Evolutionary conservation across 2,329 filamentous ascomycete species (phyloP), one percentile per base, ranked within the genome.

Genomic region (Microdochium nivale): DNA sequence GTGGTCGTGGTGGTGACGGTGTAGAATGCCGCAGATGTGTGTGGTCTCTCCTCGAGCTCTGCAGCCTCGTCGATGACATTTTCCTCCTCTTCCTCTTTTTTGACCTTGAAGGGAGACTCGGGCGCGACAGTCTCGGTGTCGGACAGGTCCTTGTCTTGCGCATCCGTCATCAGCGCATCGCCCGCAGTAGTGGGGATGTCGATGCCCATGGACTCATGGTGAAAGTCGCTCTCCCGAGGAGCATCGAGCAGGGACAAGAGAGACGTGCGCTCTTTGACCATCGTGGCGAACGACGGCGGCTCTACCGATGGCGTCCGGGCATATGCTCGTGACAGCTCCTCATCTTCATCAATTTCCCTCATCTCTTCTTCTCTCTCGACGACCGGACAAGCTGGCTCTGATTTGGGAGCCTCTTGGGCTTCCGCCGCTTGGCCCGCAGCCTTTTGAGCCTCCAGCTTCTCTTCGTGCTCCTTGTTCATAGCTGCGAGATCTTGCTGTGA

Each of bases 251-350:
- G 75, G 2, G 81, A 85, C 16, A 81, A 70, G 3, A 85, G 72
- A 2, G 81, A 85, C 5, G 75, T 77, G 44, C 80, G 77, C 58
- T 76, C 70, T 54, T 80, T 73, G 4, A 70, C 67, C 14, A 78
- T 62, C 21, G 81, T 61, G 40, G 81, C 81, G 60, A 77, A 78
- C n/a, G 78, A 66, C 1, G 82, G 81, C 21, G 80, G 81, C 14
- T 85, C 81, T 40, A 80, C 75, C 0, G 81, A 84, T 13, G 81
- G 81, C 2, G 81, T 83, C 54, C 80, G 73, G 13, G 80, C 75
- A 62, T 76, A 83, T 56, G 69, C 68, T 25, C 69, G 62, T 30
- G 64, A 65, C 33, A 59, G 58, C 25, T 67, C 64, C 3, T 65
- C 56, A 13, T 60, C 53, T 32, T 49, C 54, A 11, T 67, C 64